phyloP scores from a whole-genome alignment of 106 monocot genomes.

The Gastrodia elata region DNA sequence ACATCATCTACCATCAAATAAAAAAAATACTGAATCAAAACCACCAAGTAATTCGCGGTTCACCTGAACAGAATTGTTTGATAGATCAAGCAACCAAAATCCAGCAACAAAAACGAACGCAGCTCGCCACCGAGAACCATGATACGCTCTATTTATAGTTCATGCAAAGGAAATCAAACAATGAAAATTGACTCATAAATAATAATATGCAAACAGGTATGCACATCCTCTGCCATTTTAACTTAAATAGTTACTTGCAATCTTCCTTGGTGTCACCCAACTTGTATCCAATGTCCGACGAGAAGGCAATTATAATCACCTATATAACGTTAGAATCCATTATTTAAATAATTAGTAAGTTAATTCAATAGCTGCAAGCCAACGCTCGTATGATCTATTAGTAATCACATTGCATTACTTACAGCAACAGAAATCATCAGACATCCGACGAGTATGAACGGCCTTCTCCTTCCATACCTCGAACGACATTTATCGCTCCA shows the following conservation, averaged over 20 bases:
- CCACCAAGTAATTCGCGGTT: background rate
- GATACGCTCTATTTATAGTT: slow-evolving; percentile 35
- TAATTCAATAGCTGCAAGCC: background rate
- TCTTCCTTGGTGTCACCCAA: slow-evolving; percentile 76
- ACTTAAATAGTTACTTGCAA: slow-evolving; percentile 51
- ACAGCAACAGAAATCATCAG: slow-evolving; percentile 63
- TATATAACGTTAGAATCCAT: slow-evolving; percentile 6
- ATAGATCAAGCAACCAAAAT: slow-evolving; percentile 89
- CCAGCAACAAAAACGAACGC: slow-evolving; percentile 67
- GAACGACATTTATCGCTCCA: slow-evolving; percentile 78
- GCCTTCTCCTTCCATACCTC: slow-evolving; percentile 65
- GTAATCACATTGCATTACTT: slow-evolving; percentile 19
- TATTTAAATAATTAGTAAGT: background rate
- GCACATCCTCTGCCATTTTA: no score
- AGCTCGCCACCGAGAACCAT: slow-evolving; percentile 74
- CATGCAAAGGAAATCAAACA: background rate
- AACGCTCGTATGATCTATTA: no score
- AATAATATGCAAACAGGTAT: background rate
- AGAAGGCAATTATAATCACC: slow-evolving; percentile 81
- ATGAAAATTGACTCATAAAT: background rate
- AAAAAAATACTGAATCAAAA: background rate
- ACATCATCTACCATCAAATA: no score
- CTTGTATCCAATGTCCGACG: slow-evolving; percentile 73
- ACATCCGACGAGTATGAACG: slow-evolving; percentile 76
- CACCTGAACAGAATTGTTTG: slow-evolving; percentile 92